Evolutionary conservation across 2,329 filamentous ascomycete genomes (phyloP), one percentile per base, ranked within the genome.

Genomic region (Coleophoma cylindrospora): DNA sequence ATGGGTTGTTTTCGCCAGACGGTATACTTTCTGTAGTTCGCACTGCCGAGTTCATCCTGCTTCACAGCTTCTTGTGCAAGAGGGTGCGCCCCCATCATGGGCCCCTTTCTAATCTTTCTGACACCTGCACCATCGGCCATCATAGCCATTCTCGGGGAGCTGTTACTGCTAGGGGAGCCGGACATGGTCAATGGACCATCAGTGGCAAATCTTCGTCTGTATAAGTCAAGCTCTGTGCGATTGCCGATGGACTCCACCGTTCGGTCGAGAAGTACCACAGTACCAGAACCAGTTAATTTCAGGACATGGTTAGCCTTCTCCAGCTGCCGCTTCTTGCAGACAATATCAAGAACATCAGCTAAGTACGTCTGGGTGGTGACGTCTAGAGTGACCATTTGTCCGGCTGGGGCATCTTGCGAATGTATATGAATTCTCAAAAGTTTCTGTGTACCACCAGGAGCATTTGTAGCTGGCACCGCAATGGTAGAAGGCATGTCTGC

Each of bases 1-100:
- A 94, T 89, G 9, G 87, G 84, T 67, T 91, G 87, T 68, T 91
- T 89, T 55, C 89, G 83, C 73, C 86, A 87, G 14, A 95, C 89
- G 12, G 81, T 83, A 68, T 90, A 94, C 59, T 85, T 86, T 62
- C 88, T 86, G 70, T 88, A 87, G 60, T 76, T 83, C 40, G 75
- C 74, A 61, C 70, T 71, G 55, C 73, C 76, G 45, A 79, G 69
- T 62, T 82, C 80, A 50, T 82, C 79, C 58, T 80, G 75, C 67
- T 80, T 80, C 53, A 79, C 68, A 15, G 76, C 74, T 64, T 85
- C 80, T 55, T 81, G 81, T 14, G 84, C 81, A 45, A 90, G 74
- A 17, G 87, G 86, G 61, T 90, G 84, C 17, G 74, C 74, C 12
- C 80, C 80, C 45, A 79, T 73, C 64, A 76, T 76, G 54, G 79